Evolutionary conservation across 306 rosid genomes (phyloP).

Genomic region (Sesbania bispinosa): DNA sequence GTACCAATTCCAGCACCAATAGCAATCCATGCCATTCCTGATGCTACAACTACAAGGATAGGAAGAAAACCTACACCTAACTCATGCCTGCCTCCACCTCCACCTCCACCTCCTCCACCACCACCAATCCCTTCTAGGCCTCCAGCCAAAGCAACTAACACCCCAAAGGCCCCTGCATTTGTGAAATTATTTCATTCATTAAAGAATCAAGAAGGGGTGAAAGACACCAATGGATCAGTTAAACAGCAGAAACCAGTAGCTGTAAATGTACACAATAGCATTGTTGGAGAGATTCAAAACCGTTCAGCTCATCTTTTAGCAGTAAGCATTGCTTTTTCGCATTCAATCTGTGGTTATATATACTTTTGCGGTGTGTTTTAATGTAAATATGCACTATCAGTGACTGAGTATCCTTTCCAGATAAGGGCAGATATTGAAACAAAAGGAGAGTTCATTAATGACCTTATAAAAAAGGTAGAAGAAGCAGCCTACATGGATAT

Average conservation of each 20-base stretch:
- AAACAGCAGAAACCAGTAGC: conserved; percentile 41
- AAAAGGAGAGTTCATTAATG: conserved; percentile 73
- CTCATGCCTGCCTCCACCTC: conserved; percentile 40
- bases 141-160: conserved; percentile 26
- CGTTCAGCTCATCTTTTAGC: conserved; percentile 90
- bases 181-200: conserved; percentile 52
- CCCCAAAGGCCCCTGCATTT: conserved; percentile 52
- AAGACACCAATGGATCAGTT: conserved; percentile 30
- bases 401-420: conserved; percentile 57
- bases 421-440: conserved; percentile 76
- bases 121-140: conserved; percentile 54
- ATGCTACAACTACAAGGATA: conserved; percentile 9
- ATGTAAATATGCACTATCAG: neutral
- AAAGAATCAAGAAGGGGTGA: conserved; percentile 55
- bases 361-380: neutral
- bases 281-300: conserved; percentile 85
- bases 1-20: conserved; percentile 27
- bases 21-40: conserved; percentile 22
- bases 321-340: conserved; percentile 40
- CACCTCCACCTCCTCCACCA: conserved; percentile 55
- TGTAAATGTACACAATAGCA: conserved; percentile 63
- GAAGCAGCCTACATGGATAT: conserved; percentile 60
- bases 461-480: conserved; percentile 60
- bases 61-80: conserved; percentile 34
- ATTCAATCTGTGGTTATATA: neutral